These are phyloP conservation scores for Termitomyces sp. DNA, from an alignment of 768 basidiomycete genomes.

Conservation along the genomic window DNA sequence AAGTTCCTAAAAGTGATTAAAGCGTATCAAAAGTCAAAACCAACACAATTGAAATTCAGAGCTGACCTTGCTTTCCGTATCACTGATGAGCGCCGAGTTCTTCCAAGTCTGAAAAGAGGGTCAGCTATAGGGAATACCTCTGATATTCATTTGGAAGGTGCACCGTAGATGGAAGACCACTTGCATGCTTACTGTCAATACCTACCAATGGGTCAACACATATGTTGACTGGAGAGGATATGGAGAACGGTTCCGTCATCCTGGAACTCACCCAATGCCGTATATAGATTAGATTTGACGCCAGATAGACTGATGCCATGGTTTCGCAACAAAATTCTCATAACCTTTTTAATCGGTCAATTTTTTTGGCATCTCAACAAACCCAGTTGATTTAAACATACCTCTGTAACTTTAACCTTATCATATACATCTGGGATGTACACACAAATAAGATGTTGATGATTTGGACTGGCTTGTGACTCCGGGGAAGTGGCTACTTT, in stretches of 20 bases:
- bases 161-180: constrained; percentile 71
- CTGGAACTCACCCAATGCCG: constrained; percentile 45
- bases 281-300: constrained; percentile 74
- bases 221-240: not conserved
- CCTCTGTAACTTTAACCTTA: constrained; percentile 55
- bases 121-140: not conserved
- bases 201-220: constrained; percentile 32
- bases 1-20: constrained; percentile 42
- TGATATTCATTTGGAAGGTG: not conserved
- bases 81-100: constrained; percentile 54
- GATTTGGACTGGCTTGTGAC: constrained; percentile 38
- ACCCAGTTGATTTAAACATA: constrained; percentile 20
- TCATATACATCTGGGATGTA: constrained; percentile 74
- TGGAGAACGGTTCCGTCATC: no score
- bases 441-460: constrained; percentile 68
- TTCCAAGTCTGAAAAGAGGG: constrained; percentile 58
- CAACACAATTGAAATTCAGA: not conserved
- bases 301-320: constrained; percentile 67
- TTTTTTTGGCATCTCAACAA: not conserved
- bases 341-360: constrained; percentile 44
- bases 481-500: constrained; percentile 69
- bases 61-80: constrained; percentile 60
- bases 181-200: constrained; percentile 75
- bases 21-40: not conserved
- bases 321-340: constrained; percentile 63